Evolutionary conservation across 1,284 basidiomycete species (phyloP).

Genomic region (Ustilago esculenta): DNA sequence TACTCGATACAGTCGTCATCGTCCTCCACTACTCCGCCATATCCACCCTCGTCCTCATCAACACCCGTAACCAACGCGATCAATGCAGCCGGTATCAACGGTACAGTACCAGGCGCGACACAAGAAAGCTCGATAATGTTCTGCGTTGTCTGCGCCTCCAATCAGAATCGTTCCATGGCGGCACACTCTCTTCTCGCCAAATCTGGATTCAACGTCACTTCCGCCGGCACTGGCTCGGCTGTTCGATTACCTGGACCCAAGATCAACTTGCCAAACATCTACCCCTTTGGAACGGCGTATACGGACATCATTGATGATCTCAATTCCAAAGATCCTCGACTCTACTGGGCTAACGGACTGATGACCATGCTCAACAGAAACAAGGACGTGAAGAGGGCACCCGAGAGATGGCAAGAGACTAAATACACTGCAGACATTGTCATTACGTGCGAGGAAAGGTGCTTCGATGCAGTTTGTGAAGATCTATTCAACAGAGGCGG

Average conservation of each 20-base stretch:
- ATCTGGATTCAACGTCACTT: slow-evolving; percentile 89
- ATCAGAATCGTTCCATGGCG: slow-evolving; percentile 99
- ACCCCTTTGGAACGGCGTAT: slow-evolving; percentile 97
- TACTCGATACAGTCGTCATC: slow-evolving; percentile 10
- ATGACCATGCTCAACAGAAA: slow-evolving; percentile 97
- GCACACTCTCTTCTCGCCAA: slow-evolving; percentile 87
- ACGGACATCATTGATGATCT: slow-evolving; percentile 94
- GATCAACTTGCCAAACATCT: slow-evolving; percentile 97
- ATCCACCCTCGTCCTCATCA: slow-evolving; percentile 1
- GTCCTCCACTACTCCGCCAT: slow-evolving; percentile 5
- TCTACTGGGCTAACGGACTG: slow-evolving; percentile 94
- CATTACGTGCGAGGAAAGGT: slow-evolving; percentile 98
- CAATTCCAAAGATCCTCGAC: slow-evolving; percentile 80
- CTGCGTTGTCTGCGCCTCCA: slow-evolving; percentile 97
- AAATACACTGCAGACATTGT: slow-evolving; percentile 89
- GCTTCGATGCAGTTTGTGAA: slow-evolving; percentile 98
- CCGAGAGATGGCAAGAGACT: slow-evolving; percentile 95
- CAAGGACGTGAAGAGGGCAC: slow-evolving; percentile 87
- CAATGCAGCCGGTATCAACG: slow-evolving; percentile 22
- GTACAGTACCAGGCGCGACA: slow-evolving; percentile 10
- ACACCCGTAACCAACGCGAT: background rate
- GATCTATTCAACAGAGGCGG: slow-evolving; percentile 88
- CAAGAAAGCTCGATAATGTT: slow-evolving; percentile 70
- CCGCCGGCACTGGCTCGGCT: slow-evolving; percentile 94
- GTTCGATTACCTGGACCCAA: slow-evolving; percentile 95